phyloP scores from a whole-genome alignment of 2,329 filamentous ascomycete genomes.

The Ceratocystis cubensis region DNA sequence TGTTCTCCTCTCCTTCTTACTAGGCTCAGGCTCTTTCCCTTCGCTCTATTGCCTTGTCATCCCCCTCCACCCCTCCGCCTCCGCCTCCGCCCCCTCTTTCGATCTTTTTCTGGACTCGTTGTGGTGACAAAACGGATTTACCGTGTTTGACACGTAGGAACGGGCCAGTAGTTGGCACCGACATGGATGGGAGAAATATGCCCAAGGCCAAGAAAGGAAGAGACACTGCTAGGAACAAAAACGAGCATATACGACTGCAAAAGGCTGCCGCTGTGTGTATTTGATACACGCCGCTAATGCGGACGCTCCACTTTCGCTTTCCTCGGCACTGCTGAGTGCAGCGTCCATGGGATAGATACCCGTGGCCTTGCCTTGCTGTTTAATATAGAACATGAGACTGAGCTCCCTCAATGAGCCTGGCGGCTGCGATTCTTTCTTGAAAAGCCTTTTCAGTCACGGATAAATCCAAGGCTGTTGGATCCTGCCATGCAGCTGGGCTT shows the following conservation, averaged over 20 bases:
- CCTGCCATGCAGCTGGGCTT: neutral
- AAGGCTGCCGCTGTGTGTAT: too few species aligned
- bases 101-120: neutral
- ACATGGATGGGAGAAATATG: neutral
- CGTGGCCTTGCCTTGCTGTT: too few species aligned
- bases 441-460: neutral
- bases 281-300: too few species aligned
- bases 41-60: neutral
- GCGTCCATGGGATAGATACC: too few species aligned
- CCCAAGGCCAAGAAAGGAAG: neutral
- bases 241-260: neutral
- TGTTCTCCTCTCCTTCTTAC: too few species aligned
- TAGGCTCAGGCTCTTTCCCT: neutral
- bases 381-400: neutral
- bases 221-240: neutral
- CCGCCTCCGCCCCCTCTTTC: neutral
- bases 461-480: neutral
- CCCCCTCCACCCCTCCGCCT: neutral
- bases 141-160: conserved; percentile 1
- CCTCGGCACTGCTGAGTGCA: too few species aligned
- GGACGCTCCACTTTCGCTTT: too few species aligned
- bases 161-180: conserved; percentile 1
- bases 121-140: conserved; percentile 1
- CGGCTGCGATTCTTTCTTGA: neutral
- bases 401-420: neutral